These are phyloP conservation scores for Echium plantagineum DNA, from an alignment of 257 asterid species.

Conservation along the genomic window DNA sequence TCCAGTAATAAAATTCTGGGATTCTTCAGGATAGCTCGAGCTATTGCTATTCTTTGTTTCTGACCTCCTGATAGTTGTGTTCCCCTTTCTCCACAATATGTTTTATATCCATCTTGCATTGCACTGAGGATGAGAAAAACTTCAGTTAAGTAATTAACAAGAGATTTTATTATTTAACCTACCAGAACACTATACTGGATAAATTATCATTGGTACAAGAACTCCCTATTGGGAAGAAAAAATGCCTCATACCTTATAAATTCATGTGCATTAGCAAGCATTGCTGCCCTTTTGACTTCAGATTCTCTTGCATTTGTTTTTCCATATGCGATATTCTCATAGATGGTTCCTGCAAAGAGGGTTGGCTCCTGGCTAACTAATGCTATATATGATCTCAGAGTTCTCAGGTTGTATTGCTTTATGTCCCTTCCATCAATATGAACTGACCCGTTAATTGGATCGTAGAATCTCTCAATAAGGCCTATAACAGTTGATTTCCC, in stretches of 20 bases:
- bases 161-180: no score
- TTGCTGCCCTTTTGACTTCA: conserved; percentile 58
- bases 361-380: conserved; percentile 75
- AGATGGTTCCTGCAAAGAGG: conserved; percentile 53
- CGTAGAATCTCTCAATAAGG: conserved; percentile 58
- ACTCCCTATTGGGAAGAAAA: not conserved
- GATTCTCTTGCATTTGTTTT: conserved; percentile 42
- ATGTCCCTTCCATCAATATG: conserved; percentile 47
- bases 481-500: conserved; percentile 60
- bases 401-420: conserved; percentile 38
- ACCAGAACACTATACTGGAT: no score
- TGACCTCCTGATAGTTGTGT: conserved; percentile 76
- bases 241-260: conserved; percentile 41
- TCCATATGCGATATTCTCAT: conserved; percentile 63
- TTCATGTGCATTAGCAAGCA: conserved; percentile 69
- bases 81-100: conserved; percentile 73
- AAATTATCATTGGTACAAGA: no score
- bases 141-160: not conserved
- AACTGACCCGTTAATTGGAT: conserved; percentile 45
- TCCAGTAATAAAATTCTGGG: conserved; percentile 56
- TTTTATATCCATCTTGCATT: conserved; percentile 67
- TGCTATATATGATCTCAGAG: conserved; percentile 46
- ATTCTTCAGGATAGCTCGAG: conserved; percentile 69
- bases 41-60: conserved; percentile 64
- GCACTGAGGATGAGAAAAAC: conserved; percentile 36